A percentile compares a stretch with the other conserved stretches of the same genome.
Evolutionary conservation across 176 grass and related monocot genomes (phyloP).

Genomic region (Cymbopogon citratus): DNA sequence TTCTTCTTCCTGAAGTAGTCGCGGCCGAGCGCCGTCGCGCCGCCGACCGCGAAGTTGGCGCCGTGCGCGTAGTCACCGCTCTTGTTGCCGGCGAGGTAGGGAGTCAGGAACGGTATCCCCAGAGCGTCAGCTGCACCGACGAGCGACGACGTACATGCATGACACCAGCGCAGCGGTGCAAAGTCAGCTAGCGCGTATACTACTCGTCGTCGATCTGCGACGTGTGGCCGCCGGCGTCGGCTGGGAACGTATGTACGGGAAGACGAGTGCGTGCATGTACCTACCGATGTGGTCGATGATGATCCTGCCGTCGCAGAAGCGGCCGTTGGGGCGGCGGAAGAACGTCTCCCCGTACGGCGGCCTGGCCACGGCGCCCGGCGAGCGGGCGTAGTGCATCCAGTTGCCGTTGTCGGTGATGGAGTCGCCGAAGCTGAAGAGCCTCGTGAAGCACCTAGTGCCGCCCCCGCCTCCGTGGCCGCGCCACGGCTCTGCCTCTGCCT

Average conservation of each 20-base stretch:
- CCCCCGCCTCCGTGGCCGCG: background rate
- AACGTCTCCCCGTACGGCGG: conserved; percentile 59
- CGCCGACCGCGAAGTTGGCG: conserved; percentile 56
- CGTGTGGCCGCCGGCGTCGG: too few species aligned
- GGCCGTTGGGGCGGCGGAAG: conserved; percentile 49
- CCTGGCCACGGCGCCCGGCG: conserved; percentile 23
- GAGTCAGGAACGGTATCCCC: conserved; percentile 38
- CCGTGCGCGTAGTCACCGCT: conserved; percentile 37
- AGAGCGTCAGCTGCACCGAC: conserved; percentile 35
- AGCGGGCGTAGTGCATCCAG: conserved; percentile 18
- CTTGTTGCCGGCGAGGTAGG: conserved; percentile 51
- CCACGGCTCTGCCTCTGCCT: background rate
- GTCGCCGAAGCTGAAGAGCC: conserved; percentile 65
- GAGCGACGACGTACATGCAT: too few species aligned
- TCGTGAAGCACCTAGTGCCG: conserved; percentile 25
- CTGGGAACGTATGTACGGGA: too few species aligned
- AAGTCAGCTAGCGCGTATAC: background rate
- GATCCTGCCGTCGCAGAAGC: conserved; percentile 53
- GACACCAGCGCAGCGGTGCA: too few species aligned
- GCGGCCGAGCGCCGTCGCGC: conserved; percentile 52
- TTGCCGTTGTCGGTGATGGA: conserved; percentile 62
- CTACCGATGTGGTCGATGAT: conserved; percentile 56
- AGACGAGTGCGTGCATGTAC: background rate
- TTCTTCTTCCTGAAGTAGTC: conserved; percentile 44
- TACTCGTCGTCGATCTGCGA: background rate